A percentile compares a stretch with the other conserved stretches of the same genome.
These are phyloP conservation scores for Didymella pinodella DNA, from an alignment of 2,329 filamentous ascomycete genomes.

Conservation along the genomic window DNA sequence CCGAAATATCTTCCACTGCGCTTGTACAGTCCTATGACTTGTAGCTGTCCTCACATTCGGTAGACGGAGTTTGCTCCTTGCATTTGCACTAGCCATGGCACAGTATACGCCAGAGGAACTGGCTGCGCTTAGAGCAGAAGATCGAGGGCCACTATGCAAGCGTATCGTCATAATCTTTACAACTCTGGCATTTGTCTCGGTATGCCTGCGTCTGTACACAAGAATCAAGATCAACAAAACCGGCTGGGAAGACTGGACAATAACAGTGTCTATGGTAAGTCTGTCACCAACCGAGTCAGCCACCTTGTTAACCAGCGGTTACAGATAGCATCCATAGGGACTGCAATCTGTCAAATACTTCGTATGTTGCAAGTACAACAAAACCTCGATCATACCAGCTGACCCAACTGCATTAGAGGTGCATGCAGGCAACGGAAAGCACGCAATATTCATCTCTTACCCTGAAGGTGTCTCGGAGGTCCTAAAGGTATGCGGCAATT, in stretches of 20 bases:
- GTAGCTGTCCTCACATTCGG: not conserved
- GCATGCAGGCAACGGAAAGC: conserved; percentile 34
- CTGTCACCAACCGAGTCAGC: no score
- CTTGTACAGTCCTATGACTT: not conserved
- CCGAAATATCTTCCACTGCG: not conserved
- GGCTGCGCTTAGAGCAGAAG: conserved; percentile 27
- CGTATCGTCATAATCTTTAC: conserved; percentile 33
- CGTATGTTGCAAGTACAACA: conserved; percentile 20
- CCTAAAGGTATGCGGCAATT: conserved; percentile 26
- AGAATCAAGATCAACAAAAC: conserved; percentile 28
- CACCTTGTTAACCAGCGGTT: not conserved
- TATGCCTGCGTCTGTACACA: conserved; percentile 33
- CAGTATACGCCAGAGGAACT: conserved; percentile 28
- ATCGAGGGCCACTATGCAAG: conserved; percentile 27
- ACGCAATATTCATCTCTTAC: conserved; percentile 32
- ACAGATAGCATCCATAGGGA: conserved; percentile 25
- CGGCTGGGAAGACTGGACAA: conserved; percentile 37
- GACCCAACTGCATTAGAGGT: conserved; percentile 24
- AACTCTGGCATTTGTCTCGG: conserved; percentile 27
- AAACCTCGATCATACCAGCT: not conserved
- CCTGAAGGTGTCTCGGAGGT: conserved; percentile 17
- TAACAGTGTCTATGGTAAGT: conserved; percentile 32
- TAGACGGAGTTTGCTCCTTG: not conserved
- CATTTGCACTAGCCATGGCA: conserved; percentile 22
- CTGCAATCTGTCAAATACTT: conserved; percentile 25